phyloP scores from a whole-genome alignment of 2,329 filamentous ascomycete genomes.

The Helotiales sp. region DNA sequence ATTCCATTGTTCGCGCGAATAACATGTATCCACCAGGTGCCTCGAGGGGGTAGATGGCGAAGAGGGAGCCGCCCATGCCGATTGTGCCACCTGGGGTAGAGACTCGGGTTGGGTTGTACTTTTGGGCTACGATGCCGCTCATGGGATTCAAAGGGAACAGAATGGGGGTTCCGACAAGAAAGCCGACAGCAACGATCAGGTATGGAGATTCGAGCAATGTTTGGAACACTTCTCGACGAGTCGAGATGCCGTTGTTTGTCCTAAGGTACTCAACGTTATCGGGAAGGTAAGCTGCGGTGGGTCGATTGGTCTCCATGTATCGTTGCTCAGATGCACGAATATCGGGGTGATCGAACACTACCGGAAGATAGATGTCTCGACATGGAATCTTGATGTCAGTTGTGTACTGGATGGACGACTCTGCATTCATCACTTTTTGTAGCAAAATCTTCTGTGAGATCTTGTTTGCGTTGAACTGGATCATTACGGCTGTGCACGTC shows the following conservation, averaged over 20 bases:
- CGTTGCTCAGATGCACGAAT: slow-evolving; percentile 26
- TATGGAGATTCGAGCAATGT: slow-evolving; percentile 36
- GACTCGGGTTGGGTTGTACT: slow-evolving; percentile 41
- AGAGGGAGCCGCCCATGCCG: slow-evolving; percentile 38
- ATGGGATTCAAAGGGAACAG: slow-evolving; percentile 33
- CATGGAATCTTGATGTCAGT: slow-evolving; percentile 41
- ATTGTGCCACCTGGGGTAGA: slow-evolving; percentile 40
- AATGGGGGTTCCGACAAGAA: slow-evolving; percentile 40
- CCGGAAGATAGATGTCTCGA: slow-evolving; percentile 45
- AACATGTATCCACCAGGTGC: slow-evolving; percentile 43
- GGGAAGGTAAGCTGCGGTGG: slow-evolving; percentile 34
- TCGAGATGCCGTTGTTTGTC: slow-evolving; percentile 39
- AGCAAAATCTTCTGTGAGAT: slow-evolving; percentile 41
- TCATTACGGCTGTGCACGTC: slow-evolving; percentile 37
- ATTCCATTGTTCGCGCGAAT: slow-evolving; percentile 37
- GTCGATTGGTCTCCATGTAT: slow-evolving; percentile 33
- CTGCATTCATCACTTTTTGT: slow-evolving; percentile 37
- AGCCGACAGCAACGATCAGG: slow-evolving; percentile 38
- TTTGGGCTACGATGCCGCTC: slow-evolving; percentile 26
- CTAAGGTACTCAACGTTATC: slow-evolving; percentile 33
- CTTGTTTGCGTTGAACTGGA: slow-evolving; percentile 46
- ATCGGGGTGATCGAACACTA: slow-evolving; percentile 41
- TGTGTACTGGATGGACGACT: slow-evolving; percentile 29
- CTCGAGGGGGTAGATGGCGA: slow-evolving; percentile 41
- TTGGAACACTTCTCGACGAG: slow-evolving; percentile 36